phyloP scores from a whole-genome alignment of 139 green algal species.

The Micractinium conductrix region DNA sequence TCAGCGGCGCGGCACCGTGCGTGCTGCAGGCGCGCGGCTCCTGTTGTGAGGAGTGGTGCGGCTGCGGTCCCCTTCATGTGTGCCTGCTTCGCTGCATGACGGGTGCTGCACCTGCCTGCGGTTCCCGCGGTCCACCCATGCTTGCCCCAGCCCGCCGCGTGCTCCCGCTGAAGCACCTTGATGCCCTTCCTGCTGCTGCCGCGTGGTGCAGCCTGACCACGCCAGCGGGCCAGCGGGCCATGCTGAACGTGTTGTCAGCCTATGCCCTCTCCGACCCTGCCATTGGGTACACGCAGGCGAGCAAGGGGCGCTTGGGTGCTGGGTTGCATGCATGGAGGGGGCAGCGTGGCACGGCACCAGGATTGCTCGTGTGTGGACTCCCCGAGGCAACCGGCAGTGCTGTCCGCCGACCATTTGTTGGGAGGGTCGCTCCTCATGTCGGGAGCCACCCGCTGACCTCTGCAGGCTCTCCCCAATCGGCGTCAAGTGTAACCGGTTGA shows the following conservation, averaged over 20 bases:
- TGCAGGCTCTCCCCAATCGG: no score
- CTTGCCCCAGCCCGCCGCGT: background rate
- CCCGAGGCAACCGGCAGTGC: no score
- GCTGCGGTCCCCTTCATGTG: background rate
- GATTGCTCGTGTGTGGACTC: background rate
- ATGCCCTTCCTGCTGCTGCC: background rate
- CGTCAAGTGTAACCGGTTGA: no score
- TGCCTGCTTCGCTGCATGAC: background rate
- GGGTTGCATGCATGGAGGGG: no score
- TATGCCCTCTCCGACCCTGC: conserved; percentile 81
- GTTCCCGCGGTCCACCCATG: background rate
- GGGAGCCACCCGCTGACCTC: background rate
- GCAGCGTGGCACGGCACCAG: no score
- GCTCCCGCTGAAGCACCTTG: background rate
- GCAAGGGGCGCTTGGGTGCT: background rate
- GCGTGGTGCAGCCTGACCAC: conserved; percentile 44
- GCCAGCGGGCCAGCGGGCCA: conserved; percentile 53
- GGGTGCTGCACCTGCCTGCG: background rate
- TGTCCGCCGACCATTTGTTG: no score
- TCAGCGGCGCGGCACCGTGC: no score
- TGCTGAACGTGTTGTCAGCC: conserved; percentile 71
- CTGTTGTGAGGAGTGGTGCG: no score
- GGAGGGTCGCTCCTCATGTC: no score
- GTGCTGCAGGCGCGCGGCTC: no score
- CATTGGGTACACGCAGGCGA: conserved; percentile 69